phyloP scores from a whole-genome alignment of 495 filamentous ascomycete genomes.

The Aspergillus ellipticus region DNA sequence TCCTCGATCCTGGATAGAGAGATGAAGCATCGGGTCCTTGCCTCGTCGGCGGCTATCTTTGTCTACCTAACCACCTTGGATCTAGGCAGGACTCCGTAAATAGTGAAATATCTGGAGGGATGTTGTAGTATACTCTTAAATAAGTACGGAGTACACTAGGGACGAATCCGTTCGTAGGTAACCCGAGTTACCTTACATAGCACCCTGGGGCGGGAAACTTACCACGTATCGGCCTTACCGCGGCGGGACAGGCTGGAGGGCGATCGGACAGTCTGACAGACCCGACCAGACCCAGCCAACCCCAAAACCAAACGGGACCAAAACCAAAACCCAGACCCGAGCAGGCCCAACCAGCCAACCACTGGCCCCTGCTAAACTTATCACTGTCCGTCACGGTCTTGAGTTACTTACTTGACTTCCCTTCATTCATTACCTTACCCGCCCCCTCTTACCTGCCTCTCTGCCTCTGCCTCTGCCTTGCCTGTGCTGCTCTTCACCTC shows the following conservation, averaged over 20 bases:
- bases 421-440: slow-evolving; percentile 8
- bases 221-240: background rate
- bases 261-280: too few relatives aligned
- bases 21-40: too few relatives aligned
- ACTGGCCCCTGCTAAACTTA: slow-evolving; percentile 2
- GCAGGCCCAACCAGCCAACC: background rate
- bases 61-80: too few relatives aligned
- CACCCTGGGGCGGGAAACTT: background rate
- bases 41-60: too few relatives aligned
- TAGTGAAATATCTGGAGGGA: too few relatives aligned
- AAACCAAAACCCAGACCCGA: background rate
- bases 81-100: too few relatives aligned
- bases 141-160: too few relatives aligned
- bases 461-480: slow-evolving; percentile 5
- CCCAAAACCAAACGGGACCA: background rate
- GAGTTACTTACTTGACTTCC: too few relatives aligned
- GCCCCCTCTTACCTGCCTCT: slow-evolving; percentile 3
- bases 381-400: background rate
- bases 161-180: too few relatives aligned
- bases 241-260: too few relatives aligned
- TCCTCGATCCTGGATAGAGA: background rate
- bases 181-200: background rate
- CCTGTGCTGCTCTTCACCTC: background rate
- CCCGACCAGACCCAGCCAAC: background rate
- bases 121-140: too few relatives aligned